Evolutionary conservation across 805 yeast genomes (phyloP), one percentile per base, ranked within the genome.

Genomic region (Kodamaea kaohsiungensis): DNA sequence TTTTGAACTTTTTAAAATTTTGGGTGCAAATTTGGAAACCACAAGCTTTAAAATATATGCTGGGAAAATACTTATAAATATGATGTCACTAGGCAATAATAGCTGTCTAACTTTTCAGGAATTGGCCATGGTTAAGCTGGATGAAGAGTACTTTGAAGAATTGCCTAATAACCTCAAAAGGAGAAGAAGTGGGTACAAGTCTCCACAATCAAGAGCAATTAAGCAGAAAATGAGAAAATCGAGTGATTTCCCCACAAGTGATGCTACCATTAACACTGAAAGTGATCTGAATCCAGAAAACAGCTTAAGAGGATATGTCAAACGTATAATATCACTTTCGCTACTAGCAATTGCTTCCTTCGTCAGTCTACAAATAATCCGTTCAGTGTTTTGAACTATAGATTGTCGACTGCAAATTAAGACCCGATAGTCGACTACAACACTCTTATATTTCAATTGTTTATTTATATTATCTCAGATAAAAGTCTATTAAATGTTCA

Each of bases 141-240:
- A 12, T 4, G 45, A 40, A 40, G 45, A 40, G 9, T 10, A 16
- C 19, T 12, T 40, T 16, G 25, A 40, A 22, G 19, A 17, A 17
- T 17, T 17, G 3, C 45, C 45, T 17, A 17, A 17, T 17, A 16
- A n/a, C 18, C 39, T 46, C 3, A 46, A 46, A 18, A 27, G 48
- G 15, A 9, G 48, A 12, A 25, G 22, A n/a, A 46, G 48, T 30
- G 48, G 48, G 12, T 46, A 46, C 19, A 46, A 46, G 22, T 30
- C 48, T 13, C 48, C 48, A 6, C 38, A 30, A 9, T 10, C 15
- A 25, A 27, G 48, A 46, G 35, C 48, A 4, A 46, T 5, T 2
- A 40, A 40, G 9, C 19, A 17, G 13, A 40, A 12, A 12, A 17
- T 40, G 45, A 40, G 45, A 40, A 40, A 25, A 17, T 17, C 18